These are phyloP conservation scores for Hansenula lynferdii DNA, from an alignment of 1,139 yeast species.

Conservation along the genomic window DNA sequence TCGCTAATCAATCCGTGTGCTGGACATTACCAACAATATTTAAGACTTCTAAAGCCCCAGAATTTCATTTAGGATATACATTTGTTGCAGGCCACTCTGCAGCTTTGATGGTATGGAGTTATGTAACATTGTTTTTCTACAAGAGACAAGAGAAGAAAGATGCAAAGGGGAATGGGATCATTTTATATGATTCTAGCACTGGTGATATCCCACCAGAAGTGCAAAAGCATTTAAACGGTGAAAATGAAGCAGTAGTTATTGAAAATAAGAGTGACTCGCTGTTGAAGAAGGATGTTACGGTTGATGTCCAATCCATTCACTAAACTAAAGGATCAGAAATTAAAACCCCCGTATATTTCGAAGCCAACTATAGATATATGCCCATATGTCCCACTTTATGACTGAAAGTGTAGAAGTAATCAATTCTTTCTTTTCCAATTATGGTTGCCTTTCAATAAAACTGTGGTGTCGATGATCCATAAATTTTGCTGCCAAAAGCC, in stretches of 20 bases:
- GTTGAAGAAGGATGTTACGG: neutral
- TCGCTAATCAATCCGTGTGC: constrained; percentile 10
- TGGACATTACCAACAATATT: constrained; percentile 41
- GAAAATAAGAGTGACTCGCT: neutral
- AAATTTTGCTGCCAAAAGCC: no score
- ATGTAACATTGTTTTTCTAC: constrained; percentile 49
- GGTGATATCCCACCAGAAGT: constrained; percentile 2
- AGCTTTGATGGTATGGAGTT: constrained; percentile 42
- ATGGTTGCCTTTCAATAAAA: no score
- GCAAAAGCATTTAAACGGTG: neutral
- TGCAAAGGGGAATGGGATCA: constrained; percentile 48
- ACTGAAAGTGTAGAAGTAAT: no score
- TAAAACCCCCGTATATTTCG: no score
- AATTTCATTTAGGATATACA: constrained; percentile 44
- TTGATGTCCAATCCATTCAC: neutral
- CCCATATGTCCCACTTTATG: no score
- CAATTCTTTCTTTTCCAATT: no score
- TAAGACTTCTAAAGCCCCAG: constrained; percentile 51
- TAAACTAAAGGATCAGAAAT: no score
- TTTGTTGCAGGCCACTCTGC: constrained; percentile 38
- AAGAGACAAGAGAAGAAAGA: constrained; percentile 49
- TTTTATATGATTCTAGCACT: constrained; percentile 30
- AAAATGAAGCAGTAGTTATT: neutral
- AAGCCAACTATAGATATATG: no score
- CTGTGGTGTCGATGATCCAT: no score